phyloP scores from a whole-genome alignment of 345 rosid species.

The Limnanthes douglasii region DNA sequence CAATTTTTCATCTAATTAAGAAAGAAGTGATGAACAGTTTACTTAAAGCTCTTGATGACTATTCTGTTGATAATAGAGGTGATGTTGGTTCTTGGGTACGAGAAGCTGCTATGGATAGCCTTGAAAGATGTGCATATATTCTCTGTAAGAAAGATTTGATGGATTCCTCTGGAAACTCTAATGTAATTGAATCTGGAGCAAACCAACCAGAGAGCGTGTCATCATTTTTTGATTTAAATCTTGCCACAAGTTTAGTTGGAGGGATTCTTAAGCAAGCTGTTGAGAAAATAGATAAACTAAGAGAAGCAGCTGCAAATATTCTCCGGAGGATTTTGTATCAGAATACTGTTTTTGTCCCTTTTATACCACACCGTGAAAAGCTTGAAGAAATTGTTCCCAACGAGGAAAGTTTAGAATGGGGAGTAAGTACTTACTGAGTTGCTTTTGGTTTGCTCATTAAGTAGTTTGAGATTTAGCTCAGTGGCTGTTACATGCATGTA shows the following conservation, averaged over 20 bases:
- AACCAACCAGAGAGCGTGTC: conserved; percentile 8
- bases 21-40: conserved; percentile 68
- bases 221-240: conserved; percentile 38
- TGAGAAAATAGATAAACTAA: conserved; percentile 87
- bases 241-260: conserved; percentile 44
- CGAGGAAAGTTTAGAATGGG: conserved; percentile 45
- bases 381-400: conserved; percentile 57
- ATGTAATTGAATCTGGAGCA: conserved; percentile 8
- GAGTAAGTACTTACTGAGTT: conserved; percentile 24
- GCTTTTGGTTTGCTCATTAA: conserved; percentile 6
- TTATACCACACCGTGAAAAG: conserved; percentile 52
- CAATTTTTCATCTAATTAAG: conserved; percentile 52
- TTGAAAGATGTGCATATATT: conserved; percentile 66
- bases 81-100: conserved; percentile 99
- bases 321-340: conserved; percentile 66
- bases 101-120: conserved; percentile 91
- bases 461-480: conserved; percentile 6
- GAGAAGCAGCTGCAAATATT: conserved; percentile 80
- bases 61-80: conserved; percentile 90
- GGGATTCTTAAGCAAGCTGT: conserved; percentile 77
- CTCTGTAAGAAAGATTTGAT: conserved; percentile 31
- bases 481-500: conserved; percentile 19
- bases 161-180: conserved; percentile 7
- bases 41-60: conserved; percentile 80
- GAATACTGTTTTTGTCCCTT: conserved; percentile 32